Evolutionary conservation across 2,329 filamentous ascomycete genomes (phyloP).

Genomic region (Penicillium digitatum): DNA sequence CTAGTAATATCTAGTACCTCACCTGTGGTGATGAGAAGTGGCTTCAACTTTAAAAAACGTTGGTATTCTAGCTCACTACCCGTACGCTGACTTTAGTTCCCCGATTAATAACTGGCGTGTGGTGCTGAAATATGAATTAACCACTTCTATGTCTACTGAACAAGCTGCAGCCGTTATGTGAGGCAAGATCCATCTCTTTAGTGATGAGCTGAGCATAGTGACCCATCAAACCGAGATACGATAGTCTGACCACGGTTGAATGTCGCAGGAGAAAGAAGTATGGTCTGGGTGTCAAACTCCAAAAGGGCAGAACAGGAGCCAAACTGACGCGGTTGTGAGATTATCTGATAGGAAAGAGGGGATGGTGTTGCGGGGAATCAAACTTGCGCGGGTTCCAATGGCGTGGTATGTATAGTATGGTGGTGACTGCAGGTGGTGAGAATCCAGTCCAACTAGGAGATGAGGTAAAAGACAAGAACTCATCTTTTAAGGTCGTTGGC

Average conservation of each 20-base stretch:
- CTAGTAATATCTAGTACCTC: neutral
- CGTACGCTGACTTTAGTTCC: neutral
- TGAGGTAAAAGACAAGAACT: too few relatives aligned
- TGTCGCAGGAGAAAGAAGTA: too few relatives aligned
- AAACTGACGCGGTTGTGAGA: neutral
- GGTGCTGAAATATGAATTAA: neutral
- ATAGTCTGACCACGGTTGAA: too few relatives aligned
- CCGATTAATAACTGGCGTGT: neutral
- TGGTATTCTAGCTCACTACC: neutral
- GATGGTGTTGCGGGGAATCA: neutral
- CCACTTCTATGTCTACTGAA: neutral
- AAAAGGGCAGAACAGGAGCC: too few relatives aligned
- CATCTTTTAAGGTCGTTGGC: too few relatives aligned
- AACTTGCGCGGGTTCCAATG: neutral
- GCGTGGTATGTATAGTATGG: neutral
- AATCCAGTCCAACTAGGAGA: neutral
- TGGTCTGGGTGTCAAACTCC: too few relatives aligned
- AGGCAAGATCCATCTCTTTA: neutral
- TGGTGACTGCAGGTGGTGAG: neutral
- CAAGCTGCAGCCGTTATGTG: neutral
- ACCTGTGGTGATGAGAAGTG: neutral
- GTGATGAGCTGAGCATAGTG: too few relatives aligned
- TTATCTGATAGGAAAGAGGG: neutral
- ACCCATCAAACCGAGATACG: too few relatives aligned
- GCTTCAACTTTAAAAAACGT: neutral